A percentile compares a stretch with the other conserved stretches of the same genome.
Conservation (phyloP, 305 asterid species). For the Solanum hybrid region DNA sequence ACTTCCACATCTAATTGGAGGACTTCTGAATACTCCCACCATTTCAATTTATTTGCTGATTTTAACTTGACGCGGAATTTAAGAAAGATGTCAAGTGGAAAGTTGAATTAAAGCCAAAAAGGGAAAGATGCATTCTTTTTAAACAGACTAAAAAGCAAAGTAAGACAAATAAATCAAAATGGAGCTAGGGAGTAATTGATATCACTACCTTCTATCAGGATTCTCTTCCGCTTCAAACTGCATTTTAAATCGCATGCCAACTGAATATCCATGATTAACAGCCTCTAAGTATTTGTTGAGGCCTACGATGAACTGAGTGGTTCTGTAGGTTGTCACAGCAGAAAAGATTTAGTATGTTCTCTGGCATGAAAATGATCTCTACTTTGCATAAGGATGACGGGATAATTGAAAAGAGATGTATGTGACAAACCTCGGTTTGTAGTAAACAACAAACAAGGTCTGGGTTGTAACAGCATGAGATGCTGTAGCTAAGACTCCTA, state of each 20-base stretch:
- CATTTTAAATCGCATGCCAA: slow-evolving; percentile 94
- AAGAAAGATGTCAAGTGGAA: background rate
- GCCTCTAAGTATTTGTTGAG: slow-evolving; percentile 80
- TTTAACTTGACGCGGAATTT: background rate
- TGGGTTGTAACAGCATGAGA: slow-evolving; percentile 75
- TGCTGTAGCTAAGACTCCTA: slow-evolving; percentile 97
- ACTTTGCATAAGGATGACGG: background rate
- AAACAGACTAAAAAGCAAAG: background rate
- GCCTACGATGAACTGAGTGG: slow-evolving; percentile 87
- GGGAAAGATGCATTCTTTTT: background rate
- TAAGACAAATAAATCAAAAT: background rate
- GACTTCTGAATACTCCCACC: background rate
- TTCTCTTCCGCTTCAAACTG: slow-evolving; percentile 88
- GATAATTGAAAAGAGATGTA: background rate
- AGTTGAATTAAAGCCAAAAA: background rate
- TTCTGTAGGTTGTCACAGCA: slow-evolving; percentile 30
- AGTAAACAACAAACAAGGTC: slow-evolving; percentile 71
- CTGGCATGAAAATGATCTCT: background rate
- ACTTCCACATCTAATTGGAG: background rate
- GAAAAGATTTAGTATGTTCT: background rate
- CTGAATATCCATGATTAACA: slow-evolving; percentile 51
- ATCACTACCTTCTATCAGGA: slow-evolving; percentile 76
- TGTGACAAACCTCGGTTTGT: slow-evolving; percentile 72
- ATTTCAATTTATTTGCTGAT: background rate
- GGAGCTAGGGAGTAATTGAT: background rate